Evolutionary conservation across 2,329 filamentous ascomycete genomes (phyloP), one percentile per base, ranked within the genome.

Genomic region (Phialophora expanda): DNA sequence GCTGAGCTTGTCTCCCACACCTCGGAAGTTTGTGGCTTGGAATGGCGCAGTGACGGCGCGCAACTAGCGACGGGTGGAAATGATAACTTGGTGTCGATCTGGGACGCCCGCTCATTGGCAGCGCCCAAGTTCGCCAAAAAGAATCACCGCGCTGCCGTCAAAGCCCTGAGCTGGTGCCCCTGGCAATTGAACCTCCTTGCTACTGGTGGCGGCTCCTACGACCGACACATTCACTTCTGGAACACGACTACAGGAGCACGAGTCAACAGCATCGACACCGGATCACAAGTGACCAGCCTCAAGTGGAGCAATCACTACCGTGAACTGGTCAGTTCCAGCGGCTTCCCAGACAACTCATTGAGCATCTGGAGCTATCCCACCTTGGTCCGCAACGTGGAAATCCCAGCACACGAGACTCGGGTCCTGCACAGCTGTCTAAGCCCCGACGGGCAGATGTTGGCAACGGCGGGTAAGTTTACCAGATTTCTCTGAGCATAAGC

Each of bases 331-430:
- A 96, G 91, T 84, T 96, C 93, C 44, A 95, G 92, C 76, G 95
- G 95, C 64, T 98, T 98, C 84, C 95, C 95, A n/a, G 94, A 98
- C 83, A 99, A 99, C 86, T 96, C 92, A 44, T 86, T 99, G 73
- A 97, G 92, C 84, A 96, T 99, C 83, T 99, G 95, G 95, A 96
- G 91, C 84, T 99, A 99, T 81, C 95, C 95, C 9, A 95, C 93
- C 20, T 85, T 98, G 58, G 95, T 98, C 70, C 95, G 96, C 83
- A 97, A 97, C 76, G 90, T 97, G 67, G 95, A 99, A 84, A 97
- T 99, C 71, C 95, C 94, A 11, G 95, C 95, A 22, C 95, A 99
- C 76, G 95, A 99, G 85, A 96, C 92, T 75, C 87, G 95, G 74
- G 94, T 99, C 50, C 87, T 99, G 57, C 95, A 98, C 87, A 96